Evolutionary conservation across 805 yeast genomes (phyloP), one percentile per base, ranked within the genome.

Genomic region (Huiozyma naganishii): DNA sequence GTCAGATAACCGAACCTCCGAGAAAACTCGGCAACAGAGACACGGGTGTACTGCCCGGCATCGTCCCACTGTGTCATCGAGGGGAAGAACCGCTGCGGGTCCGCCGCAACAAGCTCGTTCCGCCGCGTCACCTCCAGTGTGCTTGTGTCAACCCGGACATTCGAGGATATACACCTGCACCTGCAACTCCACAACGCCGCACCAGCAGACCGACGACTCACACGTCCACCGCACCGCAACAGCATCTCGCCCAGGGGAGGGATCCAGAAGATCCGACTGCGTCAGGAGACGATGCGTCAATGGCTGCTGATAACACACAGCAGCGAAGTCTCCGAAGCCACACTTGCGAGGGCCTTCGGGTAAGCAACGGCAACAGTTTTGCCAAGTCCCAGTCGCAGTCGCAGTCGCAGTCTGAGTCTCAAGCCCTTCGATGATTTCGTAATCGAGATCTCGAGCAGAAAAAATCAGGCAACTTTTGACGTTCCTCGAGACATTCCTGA

Each of bases 21-120:
- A 11, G 39, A 33, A 33, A 41, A 45, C 50, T 45, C 6, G 41
- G 29, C 29, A 13, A 33, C 23, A 32, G 27, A n/a, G 39, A 30
- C 17, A n/a, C 38, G 27, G 23, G 28, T 29, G 29, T 29, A 28
- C 13, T 9, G n/a, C 11, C 13, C 33, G 12, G 27, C 23, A 27
- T 6, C 29, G 35, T 17, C 27, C 29, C 8, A 10, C 33, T 36
- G 41, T 5, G 62, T 49, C 36, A 59, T 43, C 1, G 63, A 56
- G 3, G 65, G 65, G 36, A 59, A 61, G 45, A 42, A 59, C 13
- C 32, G 32, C 17, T 39, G n/a, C 28, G 48, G 33, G 34, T 52
- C 41, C 32, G 41, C 32, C 6, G 39, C 40, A 23, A 60, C 48
- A 11, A 29, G 41, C 17, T 37, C 51, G 40, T 56, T 55, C 36